Base-by-base conservation (phyloP, 495 filamentous ascomycete species). In the Parathielavia hyrcaniae region DNA sequence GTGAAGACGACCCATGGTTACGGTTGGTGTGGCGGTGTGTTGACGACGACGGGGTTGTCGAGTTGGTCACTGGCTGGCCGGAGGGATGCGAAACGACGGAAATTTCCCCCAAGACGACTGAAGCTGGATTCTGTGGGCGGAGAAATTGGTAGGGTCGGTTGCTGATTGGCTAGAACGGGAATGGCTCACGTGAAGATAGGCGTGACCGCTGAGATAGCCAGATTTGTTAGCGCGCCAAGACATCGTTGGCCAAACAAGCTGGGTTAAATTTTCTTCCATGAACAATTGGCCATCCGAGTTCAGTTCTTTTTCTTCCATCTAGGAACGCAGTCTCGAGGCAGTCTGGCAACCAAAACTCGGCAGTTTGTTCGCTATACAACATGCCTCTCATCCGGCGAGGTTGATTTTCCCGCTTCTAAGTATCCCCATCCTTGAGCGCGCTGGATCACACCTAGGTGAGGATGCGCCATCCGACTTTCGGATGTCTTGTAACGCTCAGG, bases 1-100 rank as follows among this genome's bases (percentile, higher is more conserved):
- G 88, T 99, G 95, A 83, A 98, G 86, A 79, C 93, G 86, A 86
- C 91, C 92, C 92, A 96, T 96, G 72, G 72, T 87, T 78, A 68
- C 67, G 78, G 67, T 73, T 67, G 61, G 70, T 70, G 71, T 50
- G 30, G 38, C 64, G 56, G 57, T 64, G 62, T 68, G 64, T 58
- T 61, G 44, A 38, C 23, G 54, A 62, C 69, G 65, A 53, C 63
- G 61, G 55, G 60, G 36, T 57, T 53, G 68, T 63, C 44, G 57
- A 55, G 50, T 26, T 58, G 20, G 55, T 69, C 62, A 69, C 64
- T 66, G 61, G 70, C 64, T 66, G 60, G 64, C 59, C 61, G 63
- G 53, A 53, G 36, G 55, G 58, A 51, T 52, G 35, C 49, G 55
- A 40, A 39, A 30, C 26, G 26, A n/a, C 26, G 26, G 51, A 67